Percentiles rank a stretch among this genome's conserved stretches.
Evolutionary conservation across 2,329 filamentous ascomycete genomes (phyloP).

Genomic region (Teratosphaeria destructans): DNA sequence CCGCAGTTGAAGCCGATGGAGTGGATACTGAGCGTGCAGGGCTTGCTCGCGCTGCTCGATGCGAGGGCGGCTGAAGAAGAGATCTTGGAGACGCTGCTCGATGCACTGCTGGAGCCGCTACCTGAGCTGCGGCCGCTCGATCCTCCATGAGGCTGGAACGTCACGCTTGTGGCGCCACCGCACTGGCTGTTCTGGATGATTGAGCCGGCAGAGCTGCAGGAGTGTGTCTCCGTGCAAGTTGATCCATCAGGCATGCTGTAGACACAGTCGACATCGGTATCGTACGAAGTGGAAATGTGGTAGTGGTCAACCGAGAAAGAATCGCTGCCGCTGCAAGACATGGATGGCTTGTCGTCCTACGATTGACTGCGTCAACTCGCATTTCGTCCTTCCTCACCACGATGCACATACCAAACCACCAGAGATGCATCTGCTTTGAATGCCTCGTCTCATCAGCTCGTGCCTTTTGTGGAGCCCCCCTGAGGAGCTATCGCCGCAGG

Average conservation of each 20-base stretch:
- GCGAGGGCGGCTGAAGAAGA: background rate
- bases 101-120: slow-evolving; percentile 49
- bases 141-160: slow-evolving; percentile 44
- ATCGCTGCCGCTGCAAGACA: slow-evolving; percentile 39
- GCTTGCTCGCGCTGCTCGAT: background rate
- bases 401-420: slow-evolving; percentile 26
- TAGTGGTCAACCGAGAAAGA: slow-evolving; percentile 67
- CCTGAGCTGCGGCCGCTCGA: slow-evolving; percentile 8
- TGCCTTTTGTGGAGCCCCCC: slow-evolving; percentile 42
- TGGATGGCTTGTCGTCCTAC: slow-evolving; percentile 30
- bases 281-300: slow-evolving; percentile 62
- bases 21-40: slow-evolving; percentile 53
- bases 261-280: slow-evolving; percentile 73
- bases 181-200: slow-evolving; percentile 77
- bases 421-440: slow-evolving; percentile 33
- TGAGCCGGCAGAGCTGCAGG: slow-evolving; percentile 58
- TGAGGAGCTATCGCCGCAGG: slow-evolving; percentile 50
- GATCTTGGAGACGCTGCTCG: slow-evolving; percentile 58
- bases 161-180: slow-evolving; percentile 77
- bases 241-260: slow-evolving; percentile 78
- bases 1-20: slow-evolving; percentile 63
- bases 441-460: slow-evolving; percentile 35
- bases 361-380: background rate
- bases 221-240: slow-evolving; percentile 65
- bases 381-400: background rate